phyloP scores from a whole-genome alignment of 139 green algal genomes.

The Ulvella scutata region DNA sequence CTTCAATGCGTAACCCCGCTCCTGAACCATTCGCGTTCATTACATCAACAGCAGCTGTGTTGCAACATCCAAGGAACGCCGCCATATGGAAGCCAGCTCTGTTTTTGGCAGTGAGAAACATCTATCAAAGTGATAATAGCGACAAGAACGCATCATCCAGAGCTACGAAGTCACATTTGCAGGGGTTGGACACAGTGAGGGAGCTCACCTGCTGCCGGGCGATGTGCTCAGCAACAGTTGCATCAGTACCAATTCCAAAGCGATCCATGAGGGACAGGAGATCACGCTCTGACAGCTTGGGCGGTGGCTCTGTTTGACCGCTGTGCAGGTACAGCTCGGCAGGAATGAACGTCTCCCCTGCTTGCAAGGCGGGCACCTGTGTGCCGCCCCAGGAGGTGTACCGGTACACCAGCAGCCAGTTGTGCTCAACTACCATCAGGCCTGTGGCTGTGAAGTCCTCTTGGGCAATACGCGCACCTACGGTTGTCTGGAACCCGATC shows the following conservation, averaged over 20 bases:
- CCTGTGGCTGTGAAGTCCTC: conserved; percentile 53
- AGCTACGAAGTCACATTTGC: background rate
- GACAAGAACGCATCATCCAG: background rate
- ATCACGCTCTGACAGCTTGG: conserved; percentile 70
- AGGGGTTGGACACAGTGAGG: background rate
- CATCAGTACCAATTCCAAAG: conserved; percentile 93
- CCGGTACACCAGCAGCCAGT: conserved; percentile 93
- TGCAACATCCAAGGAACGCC: too few relatives aligned
- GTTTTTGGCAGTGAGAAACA: background rate
- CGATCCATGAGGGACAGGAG: conserved; percentile 86
- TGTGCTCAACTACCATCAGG: conserved; percentile 82
- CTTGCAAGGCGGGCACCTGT: conserved; percentile 51
- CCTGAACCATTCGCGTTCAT: background rate
- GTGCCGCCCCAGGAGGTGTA: conserved; percentile 74
- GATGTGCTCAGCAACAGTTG: conserved; percentile 79
- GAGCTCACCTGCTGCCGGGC: conserved; percentile 28
- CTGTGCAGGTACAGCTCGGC: conserved; percentile 54
- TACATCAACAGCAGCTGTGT: too few relatives aligned
- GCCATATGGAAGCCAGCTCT: too few relatives aligned
- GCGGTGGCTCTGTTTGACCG: conserved; percentile 65
- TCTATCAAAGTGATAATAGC: background rate
- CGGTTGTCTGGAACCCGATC: conserved; percentile 68
- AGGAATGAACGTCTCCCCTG: conserved; percentile 60
- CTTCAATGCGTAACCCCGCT: conserved; percentile 61
- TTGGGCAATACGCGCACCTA: conserved; percentile 51